These are phyloP conservation scores for Epichloe sp. DNA, from an alignment of 2,329 filamentous ascomycete species.

Conservation along the genomic window DNA sequence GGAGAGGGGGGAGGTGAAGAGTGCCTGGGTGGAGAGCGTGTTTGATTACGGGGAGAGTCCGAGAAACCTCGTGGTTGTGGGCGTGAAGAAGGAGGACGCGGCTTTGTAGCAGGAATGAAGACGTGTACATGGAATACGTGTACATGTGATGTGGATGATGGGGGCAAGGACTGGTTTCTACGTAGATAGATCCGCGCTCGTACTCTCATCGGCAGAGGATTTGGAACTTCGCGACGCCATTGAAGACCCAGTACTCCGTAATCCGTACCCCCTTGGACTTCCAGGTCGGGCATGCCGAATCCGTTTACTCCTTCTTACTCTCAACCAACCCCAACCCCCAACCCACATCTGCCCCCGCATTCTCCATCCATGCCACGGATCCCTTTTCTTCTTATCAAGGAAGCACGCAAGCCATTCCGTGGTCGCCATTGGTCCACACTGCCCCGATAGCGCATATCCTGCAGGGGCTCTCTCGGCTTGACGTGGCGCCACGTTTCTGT, in stretches of 20 bases:
- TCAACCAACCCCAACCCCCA: too few relatives aligned
- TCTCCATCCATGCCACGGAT: neutral
- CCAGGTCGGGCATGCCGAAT: too few relatives aligned
- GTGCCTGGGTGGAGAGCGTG: conserved; percentile 84
- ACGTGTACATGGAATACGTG: too few relatives aligned
- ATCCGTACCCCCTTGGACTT: too few relatives aligned
- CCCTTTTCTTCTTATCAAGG: neutral
- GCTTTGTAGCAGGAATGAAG: neutral
- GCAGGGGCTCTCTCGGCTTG: neutral
- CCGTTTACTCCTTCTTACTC: too few relatives aligned
- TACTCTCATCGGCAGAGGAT: too few relatives aligned
- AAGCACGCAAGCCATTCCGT: neutral
- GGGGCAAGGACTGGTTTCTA: too few relatives aligned
- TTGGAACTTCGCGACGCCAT: too few relatives aligned
- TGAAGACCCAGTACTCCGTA: too few relatives aligned
- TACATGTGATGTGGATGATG: neutral
- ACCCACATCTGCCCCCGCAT: neutral
- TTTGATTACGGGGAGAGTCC: conserved; percentile 83
- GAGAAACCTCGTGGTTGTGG: conserved; percentile 84
- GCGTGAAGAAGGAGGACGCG: conserved; percentile 51
- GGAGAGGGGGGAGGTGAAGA: conserved; percentile 59
- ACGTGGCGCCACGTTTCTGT: neutral
- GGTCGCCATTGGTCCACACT: neutral
- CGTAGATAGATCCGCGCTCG: too few relatives aligned
- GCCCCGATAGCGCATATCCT: neutral